Evolutionary conservation across 2,329 filamentous ascomycete genomes (phyloP).

Genomic region (Ceratocystis destructans): DNA sequence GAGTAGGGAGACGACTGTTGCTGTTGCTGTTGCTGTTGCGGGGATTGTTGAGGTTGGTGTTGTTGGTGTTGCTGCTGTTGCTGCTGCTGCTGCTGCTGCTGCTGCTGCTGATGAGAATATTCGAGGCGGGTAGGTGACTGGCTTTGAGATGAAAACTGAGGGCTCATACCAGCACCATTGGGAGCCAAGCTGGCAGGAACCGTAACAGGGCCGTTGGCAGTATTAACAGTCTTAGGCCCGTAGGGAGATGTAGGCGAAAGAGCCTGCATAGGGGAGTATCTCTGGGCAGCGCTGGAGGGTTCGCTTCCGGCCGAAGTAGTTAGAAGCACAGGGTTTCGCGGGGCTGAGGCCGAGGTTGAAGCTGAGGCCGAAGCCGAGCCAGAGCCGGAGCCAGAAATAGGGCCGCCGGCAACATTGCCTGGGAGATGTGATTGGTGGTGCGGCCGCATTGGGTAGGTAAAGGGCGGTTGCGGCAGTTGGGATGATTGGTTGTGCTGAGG

Average conservation of each 20-base stretch:
- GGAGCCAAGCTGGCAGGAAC: constrained; percentile 79
- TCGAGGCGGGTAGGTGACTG: constrained; percentile 67
- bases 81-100: constrained; percentile 13
- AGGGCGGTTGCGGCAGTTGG: constrained; percentile 43
- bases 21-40: constrained; percentile 9
- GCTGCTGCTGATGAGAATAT: constrained; percentile 33
- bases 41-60: constrained; percentile 13
- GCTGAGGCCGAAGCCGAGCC: constrained; percentile 22
- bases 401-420: constrained; percentile 29
- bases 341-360: constrained; percentile 53
- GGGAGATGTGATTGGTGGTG: constrained; percentile 62
- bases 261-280: constrained; percentile 92
- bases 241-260: constrained; percentile 72
- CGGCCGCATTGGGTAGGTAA: constrained; percentile 73
- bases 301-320: constrained; percentile 35
- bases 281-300: constrained; percentile 69
- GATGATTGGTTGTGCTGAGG: constrained; percentile 22
- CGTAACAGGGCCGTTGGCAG: constrained; percentile 49
- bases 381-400: constrained; percentile 22
- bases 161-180: constrained; percentile 64
- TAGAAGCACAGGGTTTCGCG: constrained; percentile 28
- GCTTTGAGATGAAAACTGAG: constrained; percentile 44
- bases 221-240: constrained; percentile 45
- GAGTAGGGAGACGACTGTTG: constrained; percentile 7
- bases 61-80: constrained; percentile 17